Percentiles rank a stretch among this genome's conserved stretches.
These are phyloP conservation scores for Gossypium arboreum DNA, from an alignment of 345 rosid genomes.

Conservation along the genomic window DNA sequence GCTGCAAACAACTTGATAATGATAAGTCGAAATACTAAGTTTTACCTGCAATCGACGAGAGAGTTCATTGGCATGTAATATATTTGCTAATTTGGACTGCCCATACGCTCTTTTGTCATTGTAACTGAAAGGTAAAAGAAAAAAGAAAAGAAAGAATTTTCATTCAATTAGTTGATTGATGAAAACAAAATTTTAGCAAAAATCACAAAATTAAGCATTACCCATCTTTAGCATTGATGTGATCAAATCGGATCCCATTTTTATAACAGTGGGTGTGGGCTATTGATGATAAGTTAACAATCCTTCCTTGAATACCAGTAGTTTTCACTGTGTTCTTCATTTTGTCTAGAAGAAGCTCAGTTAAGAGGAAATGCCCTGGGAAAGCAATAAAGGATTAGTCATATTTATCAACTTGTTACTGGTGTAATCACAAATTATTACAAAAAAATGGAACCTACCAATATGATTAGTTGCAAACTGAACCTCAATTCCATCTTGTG, in stretches of 20 bases:
- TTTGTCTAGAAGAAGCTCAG: constrained; percentile 74
- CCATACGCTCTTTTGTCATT: constrained; percentile 87
- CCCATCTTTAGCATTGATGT: constrained; percentile 47
- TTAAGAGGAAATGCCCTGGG: constrained; percentile 84
- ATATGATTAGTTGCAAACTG: constrained; percentile 72
- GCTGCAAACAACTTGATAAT: not conserved
- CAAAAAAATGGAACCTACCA: constrained; percentile 27
- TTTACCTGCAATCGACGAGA: constrained; percentile 74
- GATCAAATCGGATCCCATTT: constrained; percentile 55
- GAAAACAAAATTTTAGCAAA: not conserved
- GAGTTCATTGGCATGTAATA: constrained; percentile 84
- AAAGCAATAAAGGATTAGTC: not conserved
- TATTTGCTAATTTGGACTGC: constrained; percentile 87
- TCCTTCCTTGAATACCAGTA: constrained; percentile 71
- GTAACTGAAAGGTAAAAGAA: constrained; percentile 39
- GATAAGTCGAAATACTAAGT: not conserved
- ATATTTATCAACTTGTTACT: too few species aligned
- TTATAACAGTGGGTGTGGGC: constrained; percentile 68
- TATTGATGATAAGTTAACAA: constrained; percentile 81
- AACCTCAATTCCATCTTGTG: constrained; percentile 56
- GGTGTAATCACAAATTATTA: too few species aligned
- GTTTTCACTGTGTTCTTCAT: constrained; percentile 61
- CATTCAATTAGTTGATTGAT: not conserved
- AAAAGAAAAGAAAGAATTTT: not conserved
- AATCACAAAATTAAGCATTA: constrained; percentile 12